phyloP scores from a whole-genome alignment of 2,329 filamentous ascomycete genomes.

The Pseudogymnoascus sp. region DNA sequence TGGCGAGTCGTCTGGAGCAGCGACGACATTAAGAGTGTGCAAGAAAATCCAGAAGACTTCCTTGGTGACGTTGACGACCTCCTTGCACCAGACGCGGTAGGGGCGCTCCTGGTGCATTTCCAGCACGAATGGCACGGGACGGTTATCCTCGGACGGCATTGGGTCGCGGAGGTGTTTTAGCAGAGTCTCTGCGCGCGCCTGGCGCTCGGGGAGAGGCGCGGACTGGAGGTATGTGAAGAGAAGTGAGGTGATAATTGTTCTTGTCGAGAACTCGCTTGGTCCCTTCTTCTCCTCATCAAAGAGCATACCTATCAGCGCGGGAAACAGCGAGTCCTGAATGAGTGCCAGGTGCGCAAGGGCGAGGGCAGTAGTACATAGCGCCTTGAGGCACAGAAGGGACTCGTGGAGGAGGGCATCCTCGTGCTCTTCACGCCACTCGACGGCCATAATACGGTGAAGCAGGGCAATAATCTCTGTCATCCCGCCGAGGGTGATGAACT shows the following conservation, averaged over 20 bases:
- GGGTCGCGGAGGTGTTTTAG: conserved; percentile 76
- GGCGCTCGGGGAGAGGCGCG: conserved; percentile 53
- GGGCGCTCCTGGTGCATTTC: conserved; percentile 83
- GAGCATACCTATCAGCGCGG: conserved; percentile 76
- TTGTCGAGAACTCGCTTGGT: conserved; percentile 90
- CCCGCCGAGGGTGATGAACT: conserved; percentile 80
- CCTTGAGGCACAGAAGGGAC: conserved; percentile 86
- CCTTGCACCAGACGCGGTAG: conserved; percentile 90
- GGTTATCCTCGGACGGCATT: conserved; percentile 64
- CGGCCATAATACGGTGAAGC: conserved; percentile 83
- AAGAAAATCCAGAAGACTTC: conserved; percentile 99
- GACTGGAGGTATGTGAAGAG: conserved; percentile 81
- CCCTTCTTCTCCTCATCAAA: conserved; percentile 99
- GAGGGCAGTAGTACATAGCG: conserved; percentile 81
- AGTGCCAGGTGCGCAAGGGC: conserved; percentile 74
- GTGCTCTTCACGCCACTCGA: conserved; percentile 97
- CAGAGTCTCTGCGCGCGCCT: conserved; percentile 63
- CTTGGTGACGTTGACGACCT: conserved; percentile 86
- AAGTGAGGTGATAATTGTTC: conserved; percentile 81
- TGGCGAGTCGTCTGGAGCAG: conserved; percentile 41
- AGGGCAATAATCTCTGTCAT: conserved; percentile 87
- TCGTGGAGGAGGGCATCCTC: conserved; percentile 91
- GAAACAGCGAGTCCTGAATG: conserved; percentile 76
- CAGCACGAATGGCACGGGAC: conserved; percentile 76
- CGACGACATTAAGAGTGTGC: conserved; percentile 83